These are phyloP conservation scores for Chamaecrista fasciculata DNA, from an alignment of 306 rosid species.

Conservation along the genomic window DNA sequence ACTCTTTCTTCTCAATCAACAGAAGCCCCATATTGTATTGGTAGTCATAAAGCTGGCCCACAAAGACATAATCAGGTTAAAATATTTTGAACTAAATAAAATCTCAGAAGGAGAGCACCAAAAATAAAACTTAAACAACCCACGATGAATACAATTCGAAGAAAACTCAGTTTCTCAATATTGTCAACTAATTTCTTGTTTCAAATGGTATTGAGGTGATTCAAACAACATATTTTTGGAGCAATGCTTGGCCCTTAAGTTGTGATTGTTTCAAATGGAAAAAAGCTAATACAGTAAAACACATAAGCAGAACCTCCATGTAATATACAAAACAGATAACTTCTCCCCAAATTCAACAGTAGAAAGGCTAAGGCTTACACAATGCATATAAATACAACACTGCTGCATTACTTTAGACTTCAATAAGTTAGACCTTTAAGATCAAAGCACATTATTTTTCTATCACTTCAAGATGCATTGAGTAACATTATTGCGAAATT, in stretches of 20 bases:
- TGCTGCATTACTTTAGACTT: not conserved
- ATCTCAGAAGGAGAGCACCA: not conserved
- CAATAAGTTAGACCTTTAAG: not conserved
- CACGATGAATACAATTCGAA: not conserved
- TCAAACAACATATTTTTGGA: not conserved
- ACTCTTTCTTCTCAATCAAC: slow-evolving; percentile 92
- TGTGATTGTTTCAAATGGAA: slow-evolving; percentile 8
- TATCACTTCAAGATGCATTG: not conserved
- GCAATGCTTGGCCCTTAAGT: not conserved
- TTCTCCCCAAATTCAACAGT: not conserved
- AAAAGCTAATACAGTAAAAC: not conserved
- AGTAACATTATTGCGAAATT: not conserved
- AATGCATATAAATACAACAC: not conserved
- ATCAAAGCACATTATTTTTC: not conserved
- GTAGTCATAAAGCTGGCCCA: slow-evolving; percentile 81
- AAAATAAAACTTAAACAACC: slow-evolving; percentile 12
- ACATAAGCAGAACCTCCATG: not conserved
- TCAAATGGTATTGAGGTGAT: not conserved
- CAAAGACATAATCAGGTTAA: slow-evolving; percentile 15
- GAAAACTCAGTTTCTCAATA: not conserved
- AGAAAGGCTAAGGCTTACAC: not conserved
- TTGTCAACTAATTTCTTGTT: not conserved
- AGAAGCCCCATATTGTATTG: slow-evolving; percentile 98
- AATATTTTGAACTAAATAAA: not conserved
- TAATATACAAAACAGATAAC: not conserved